Conservation (phyloP, 345 rosid species). For the Melaleuca quinquenervia region DNA sequence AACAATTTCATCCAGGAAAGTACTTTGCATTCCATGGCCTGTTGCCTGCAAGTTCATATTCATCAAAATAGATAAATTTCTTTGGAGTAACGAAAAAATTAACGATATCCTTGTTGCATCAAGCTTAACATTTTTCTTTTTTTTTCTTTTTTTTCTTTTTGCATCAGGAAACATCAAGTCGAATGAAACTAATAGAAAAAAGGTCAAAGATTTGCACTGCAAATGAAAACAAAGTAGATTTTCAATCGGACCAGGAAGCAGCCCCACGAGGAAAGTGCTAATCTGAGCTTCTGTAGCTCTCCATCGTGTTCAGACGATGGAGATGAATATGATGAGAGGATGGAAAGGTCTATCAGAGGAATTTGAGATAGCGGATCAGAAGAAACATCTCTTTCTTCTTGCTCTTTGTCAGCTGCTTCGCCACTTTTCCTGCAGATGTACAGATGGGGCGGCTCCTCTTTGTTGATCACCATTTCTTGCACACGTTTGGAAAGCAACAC, state of each 20-base stretch:
- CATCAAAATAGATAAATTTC: neutral
- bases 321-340: constrained; percentile 12
- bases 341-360: constrained; percentile 30
- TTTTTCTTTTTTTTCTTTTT: neutral
- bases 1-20: constrained; percentile 22
- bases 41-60: constrained; percentile 21
- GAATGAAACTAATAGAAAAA: neutral
- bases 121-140: neutral
- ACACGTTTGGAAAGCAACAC: constrained; percentile 28
- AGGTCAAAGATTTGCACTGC: neutral
- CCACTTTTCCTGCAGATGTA: constrained; percentile 17
- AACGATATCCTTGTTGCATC: neutral
- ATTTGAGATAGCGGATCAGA: neutral
- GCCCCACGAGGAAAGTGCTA: constrained; percentile 44
- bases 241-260: constrained; percentile 29
- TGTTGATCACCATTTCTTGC: constrained; percentile 22
- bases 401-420: constrained; percentile 1
- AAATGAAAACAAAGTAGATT: neutral
- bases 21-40: constrained; percentile 36
- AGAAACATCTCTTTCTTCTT: neutral
- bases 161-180: neutral
- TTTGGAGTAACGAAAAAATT: neutral
- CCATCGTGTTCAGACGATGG: neutral
- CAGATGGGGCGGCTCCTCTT: constrained; percentile 11
- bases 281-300: constrained; percentile 28